Evolutionary conservation across 495 filamentous ascomycete species (phyloP), one percentile per base, ranked within the genome.

Genomic region (Cenococcum geophilum): DNA sequence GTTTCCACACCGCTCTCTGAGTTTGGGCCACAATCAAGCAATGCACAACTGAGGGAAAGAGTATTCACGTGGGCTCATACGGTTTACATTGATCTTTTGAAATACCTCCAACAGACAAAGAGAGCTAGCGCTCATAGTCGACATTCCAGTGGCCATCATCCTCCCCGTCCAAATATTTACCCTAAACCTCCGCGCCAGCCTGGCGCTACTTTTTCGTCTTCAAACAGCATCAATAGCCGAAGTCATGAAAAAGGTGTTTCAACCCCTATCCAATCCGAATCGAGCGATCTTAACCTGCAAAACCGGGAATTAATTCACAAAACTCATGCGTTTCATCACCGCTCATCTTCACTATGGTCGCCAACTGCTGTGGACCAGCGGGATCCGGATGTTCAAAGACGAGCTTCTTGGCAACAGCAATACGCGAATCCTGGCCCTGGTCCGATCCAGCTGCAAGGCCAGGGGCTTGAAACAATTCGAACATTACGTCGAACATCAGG

Each of bases 41-140:
- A 83, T 67, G 73, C 77, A 5, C 82, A 84, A 63, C 91, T 89
- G 70, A 88, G 87, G 63, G 92, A 97, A 71, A 88, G 86, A 63
- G 83, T 87, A 5, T 78, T 96, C 48, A 80, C 86, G 16, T 92
- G 88, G 83, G 93, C 93, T 34, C 89, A 97, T 71, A 80, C 82
- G 55, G 84, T 92, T 22, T 97, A 98, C 75, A 83, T 91, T 40
- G 89, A 96, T 66, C 82, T 98, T 3, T 76, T 97, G 22, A 77
- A 85, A 10, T 87, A 83, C 58, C 80, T 95, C 9, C 86, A 92
- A 50, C 81, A 85, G 58, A 79, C 73, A 47, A 82, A 79, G 63
- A 85, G 77, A 63, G 70, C 73, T 10, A 73, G 68, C 58, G 62
- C 67, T 55, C 76, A 77, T 57, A 78, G 72, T 68, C 78, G 72